A percentile compares a stretch with the other conserved stretches of the same genome.
Conservation (phyloP, 1,284 basidiomycete genomes). For the Pseudozyma sp. region DNA sequence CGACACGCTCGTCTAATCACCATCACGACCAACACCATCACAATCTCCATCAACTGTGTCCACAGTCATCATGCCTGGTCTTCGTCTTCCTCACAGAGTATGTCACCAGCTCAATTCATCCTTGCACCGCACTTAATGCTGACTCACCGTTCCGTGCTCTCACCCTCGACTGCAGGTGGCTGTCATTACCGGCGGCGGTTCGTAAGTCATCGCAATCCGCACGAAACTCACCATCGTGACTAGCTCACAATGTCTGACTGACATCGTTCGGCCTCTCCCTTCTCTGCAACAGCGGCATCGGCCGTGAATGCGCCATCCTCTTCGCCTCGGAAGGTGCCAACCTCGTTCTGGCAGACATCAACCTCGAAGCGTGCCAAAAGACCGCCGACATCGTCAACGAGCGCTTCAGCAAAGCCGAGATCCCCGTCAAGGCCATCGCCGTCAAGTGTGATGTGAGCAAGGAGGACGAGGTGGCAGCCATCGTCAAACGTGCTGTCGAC, state of each 20-base stretch:
- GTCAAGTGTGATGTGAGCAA: conserved; percentile 87
- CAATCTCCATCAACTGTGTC: conserved; percentile 1
- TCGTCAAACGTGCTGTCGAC: conserved; percentile 82
- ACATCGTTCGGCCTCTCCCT: background rate
- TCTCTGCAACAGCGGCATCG: conserved; percentile 76
- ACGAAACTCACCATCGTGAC: too few species aligned
- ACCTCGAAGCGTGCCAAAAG: conserved; percentile 78
- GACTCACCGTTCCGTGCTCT: background rate
- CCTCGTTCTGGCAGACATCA: conserved; percentile 88
- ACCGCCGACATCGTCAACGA: conserved; percentile 77
- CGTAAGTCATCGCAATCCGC: conserved; percentile 59
- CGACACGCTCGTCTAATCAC: background rate
- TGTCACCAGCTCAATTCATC: conserved; percentile 3
- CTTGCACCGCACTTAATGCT: background rate
- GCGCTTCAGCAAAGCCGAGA: conserved; percentile 76
- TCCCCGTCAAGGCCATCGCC: conserved; percentile 73
- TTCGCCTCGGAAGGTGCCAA: conserved; percentile 92
- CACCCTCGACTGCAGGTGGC: conserved; percentile 72
- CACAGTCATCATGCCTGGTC: conserved; percentile 37
- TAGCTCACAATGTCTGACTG: too few species aligned
- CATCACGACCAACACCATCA: conserved; percentile 8
- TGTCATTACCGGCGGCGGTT: conserved; percentile 84
- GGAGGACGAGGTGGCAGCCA: conserved; percentile 83
- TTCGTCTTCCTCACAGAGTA: conserved; percentile 51
- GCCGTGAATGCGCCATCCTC: conserved; percentile 88